phyloP scores from a whole-genome alignment of 371 early-diverging fungal species.

The Apophysomyces ossiformis region DNA sequence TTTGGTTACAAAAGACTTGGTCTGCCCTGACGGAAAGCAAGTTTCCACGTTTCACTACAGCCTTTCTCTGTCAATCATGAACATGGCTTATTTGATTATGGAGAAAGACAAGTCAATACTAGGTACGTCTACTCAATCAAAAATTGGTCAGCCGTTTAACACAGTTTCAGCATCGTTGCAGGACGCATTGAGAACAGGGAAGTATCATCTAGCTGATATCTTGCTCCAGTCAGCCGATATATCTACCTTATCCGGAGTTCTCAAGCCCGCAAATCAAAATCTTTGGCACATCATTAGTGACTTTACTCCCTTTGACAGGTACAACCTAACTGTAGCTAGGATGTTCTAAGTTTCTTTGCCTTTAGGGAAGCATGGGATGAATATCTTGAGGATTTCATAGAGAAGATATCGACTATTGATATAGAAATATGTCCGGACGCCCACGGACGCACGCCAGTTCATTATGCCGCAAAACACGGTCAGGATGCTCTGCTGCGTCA shows the following conservation, averaged over 20 bases:
- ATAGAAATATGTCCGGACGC: constrained; percentile 30
- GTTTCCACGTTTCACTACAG: constrained; percentile 44
- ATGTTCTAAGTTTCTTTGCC: not conserved
- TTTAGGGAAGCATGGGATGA: constrained; percentile 51
- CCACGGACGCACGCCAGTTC: constrained; percentile 43
- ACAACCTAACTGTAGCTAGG: constrained; percentile 8
- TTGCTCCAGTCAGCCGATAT: constrained; percentile 34
- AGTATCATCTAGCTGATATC: constrained; percentile 58
- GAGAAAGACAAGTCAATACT: constrained; percentile 34
- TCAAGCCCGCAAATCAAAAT: constrained; percentile 31
- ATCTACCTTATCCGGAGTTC: constrained; percentile 16
- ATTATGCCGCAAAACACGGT: constrained; percentile 56
- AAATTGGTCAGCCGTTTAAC: not conserved
- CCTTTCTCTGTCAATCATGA: constrained; percentile 52
- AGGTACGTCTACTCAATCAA: constrained; percentile 27
- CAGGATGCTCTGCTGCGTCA: constrained; percentile 35
- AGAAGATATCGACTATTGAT: constrained; percentile 21
- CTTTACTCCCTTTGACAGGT: constrained; percentile 49
- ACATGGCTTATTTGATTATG: constrained; percentile 59
- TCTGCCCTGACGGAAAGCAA: constrained; percentile 31
- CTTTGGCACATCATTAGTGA: constrained; percentile 55
- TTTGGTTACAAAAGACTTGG: constrained; percentile 17
- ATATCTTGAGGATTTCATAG: constrained; percentile 45
- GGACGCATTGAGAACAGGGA: constrained; percentile 53
- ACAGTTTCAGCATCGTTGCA: constrained; percentile 35